Evolutionary conservation across 352 stramenopile species (phyloP), one percentile per base, ranked within the genome.

Genomic region (Globisporangium paroecandrum): DNA sequence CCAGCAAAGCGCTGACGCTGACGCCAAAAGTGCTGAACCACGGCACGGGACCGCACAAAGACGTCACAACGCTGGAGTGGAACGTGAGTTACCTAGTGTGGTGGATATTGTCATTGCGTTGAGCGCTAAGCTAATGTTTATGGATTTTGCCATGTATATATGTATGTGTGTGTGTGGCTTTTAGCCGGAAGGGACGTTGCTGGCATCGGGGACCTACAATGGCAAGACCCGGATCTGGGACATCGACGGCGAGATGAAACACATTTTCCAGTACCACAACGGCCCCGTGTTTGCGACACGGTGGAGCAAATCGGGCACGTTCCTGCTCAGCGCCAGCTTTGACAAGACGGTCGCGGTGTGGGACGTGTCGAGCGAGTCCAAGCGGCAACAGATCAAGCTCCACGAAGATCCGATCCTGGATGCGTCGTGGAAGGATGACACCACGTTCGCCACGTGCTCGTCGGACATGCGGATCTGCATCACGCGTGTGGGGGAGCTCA

Each of bases 51-150:
- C 76, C 91, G 32, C 97, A 98, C 73, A 99, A 98, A 74, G 97
- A 99, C 76, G 97, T 99, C 7, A 99, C 97, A 54, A 99, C 96
- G 55, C 80, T 99, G 47, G 97, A 99, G 80, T 99, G 97, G 97
- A 98, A 92, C 61, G 92, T 97, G 72, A 71, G 87, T 90, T 7
- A 24, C 7, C 10, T 64, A 9, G 62, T 27, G 22, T 51, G 13
- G 41, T 54, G n/a, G 18, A 24, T 22, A 24, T 10, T 46, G 7
- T 59, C 8, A 51, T 38, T 65, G 67, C 34, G 5, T 29, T 56
- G 20, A 56, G n/a, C 49, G 4, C n/a, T 56, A 4, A 56, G n/a
- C 22, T 56, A 56, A 29, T 20, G 2, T 56, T 55, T 24, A n/a
- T 29, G 41, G 18, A 22, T 9, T 43, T 46, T 24, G 6, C 59